phyloP scores from a whole-genome alignment of 306 rosid genomes.

The Vachellia pachyceras region DNA sequence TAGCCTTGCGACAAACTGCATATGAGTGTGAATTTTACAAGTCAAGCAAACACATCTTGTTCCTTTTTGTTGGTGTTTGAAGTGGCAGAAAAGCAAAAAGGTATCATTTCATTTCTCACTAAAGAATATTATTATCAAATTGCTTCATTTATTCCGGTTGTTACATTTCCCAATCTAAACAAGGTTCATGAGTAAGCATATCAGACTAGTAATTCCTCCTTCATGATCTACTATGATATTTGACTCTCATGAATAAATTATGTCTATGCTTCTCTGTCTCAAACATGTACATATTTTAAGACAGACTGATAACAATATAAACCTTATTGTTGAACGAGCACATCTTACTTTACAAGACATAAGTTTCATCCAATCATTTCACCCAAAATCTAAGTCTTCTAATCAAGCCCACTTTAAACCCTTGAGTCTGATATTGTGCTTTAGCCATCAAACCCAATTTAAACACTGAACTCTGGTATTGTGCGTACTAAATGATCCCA shows the following conservation, averaged over 20 bases:
- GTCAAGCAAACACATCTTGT: slow-evolving; percentile 5
- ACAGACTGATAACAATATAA: not conserved
- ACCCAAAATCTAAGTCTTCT: not conserved
- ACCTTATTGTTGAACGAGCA: not conserved
- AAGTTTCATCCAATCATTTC: not conserved
- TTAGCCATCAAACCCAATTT: too few species aligned
- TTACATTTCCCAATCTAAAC: slow-evolving; percentile 19
- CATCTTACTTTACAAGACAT: not conserved
- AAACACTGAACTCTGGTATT: too few species aligned
- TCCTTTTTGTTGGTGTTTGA: not conserved
- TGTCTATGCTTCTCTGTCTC: not conserved
- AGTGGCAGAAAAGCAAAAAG: not conserved
- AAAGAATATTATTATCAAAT: slow-evolving; percentile 41
- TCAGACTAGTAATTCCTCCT: slow-evolving; percentile 19
- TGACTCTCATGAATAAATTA: not conserved
- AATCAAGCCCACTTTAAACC: not conserved
- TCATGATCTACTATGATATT: slow-evolving; percentile 32
- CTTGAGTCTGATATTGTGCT: not conserved
- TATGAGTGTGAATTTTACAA: slow-evolving; percentile 33
- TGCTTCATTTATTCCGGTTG: slow-evolving; percentile 23
- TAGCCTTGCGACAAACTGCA: slow-evolving; percentile 35
- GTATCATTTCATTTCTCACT: slow-evolving; percentile 3
- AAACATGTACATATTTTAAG: not conserved
- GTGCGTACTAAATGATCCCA: not conserved
- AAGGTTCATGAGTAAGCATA: slow-evolving; percentile 52